Evolutionary conservation across 805 yeast species (phyloP).

Genomic region (Lipomyces oligophaga): DNA sequence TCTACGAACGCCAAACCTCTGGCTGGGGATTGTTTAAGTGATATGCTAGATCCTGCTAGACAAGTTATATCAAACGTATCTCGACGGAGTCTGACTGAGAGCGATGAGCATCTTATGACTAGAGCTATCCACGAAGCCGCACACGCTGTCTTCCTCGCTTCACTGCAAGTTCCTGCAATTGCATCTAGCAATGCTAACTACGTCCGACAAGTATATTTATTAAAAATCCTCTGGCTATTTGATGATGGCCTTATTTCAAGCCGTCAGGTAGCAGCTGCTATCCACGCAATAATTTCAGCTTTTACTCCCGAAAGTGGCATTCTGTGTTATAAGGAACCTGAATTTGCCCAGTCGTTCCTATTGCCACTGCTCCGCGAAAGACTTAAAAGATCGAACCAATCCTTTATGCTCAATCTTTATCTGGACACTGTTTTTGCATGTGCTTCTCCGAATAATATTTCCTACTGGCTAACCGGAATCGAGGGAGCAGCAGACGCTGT

Average conservation of each 20-base stretch:
- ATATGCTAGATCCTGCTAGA: slow-evolving; percentile 6
- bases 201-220: slow-evolving; percentile 8
- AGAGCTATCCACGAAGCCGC: slow-evolving; percentile 24
- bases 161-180: slow-evolving; percentile 14
- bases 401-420: slow-evolving; percentile 1
- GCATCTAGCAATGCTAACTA: slow-evolving; percentile 12
- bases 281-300: slow-evolving; percentile 8
- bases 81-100: neutral
- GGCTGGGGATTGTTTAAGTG: neutral
- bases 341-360: slow-evolving; percentile 7
- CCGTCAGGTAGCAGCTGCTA: slow-evolving; percentile 13
- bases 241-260: slow-evolving; percentile 5
- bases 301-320: slow-evolving; percentile 20
- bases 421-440: slow-evolving; percentile 18
- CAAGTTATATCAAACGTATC: slow-evolving; percentile 1
- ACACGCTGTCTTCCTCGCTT: slow-evolving; percentile 28
- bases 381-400: neutral
- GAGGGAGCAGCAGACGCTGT: slow-evolving; percentile 1
- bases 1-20: slow-evolving; percentile 7
- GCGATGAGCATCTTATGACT: no score
- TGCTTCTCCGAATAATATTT: slow-evolving; percentile 6
- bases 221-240: slow-evolving; percentile 4
- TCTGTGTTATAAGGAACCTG: slow-evolving; percentile 14
- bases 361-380: slow-evolving; percentile 6
- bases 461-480: slow-evolving; percentile 9